These are phyloP conservation scores for Cyamopsis tetragonoloba DNA, from an alignment of 306 rosid species.

Conservation along the genomic window DNA sequence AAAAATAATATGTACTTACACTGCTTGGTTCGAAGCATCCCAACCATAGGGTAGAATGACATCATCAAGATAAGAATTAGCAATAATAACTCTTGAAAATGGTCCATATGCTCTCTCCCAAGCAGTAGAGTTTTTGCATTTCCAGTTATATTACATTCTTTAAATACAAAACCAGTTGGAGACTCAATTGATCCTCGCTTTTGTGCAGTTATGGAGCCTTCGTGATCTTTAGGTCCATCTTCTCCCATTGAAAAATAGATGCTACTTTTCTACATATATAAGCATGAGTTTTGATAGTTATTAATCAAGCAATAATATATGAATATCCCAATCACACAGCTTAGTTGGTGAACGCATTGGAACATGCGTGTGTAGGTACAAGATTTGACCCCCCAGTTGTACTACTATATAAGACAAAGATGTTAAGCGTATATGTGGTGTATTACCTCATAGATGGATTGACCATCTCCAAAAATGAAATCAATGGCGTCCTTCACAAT, in stretches of 20 bases:
- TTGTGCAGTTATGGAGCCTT: constrained; percentile 35
- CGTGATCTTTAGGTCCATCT: not conserved
- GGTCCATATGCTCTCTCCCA: constrained; percentile 37
- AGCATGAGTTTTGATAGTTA: too few relatives aligned
- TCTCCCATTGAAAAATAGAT: not conserved
- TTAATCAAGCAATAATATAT: not conserved
- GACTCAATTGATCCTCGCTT: not conserved
- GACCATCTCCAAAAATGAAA: constrained; percentile 40
- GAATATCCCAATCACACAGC: too few relatives aligned
- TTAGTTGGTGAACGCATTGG: too few relatives aligned
- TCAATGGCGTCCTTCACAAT: constrained; percentile 39
- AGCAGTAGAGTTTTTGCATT: not conserved
- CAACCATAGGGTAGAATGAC: constrained; percentile 32
- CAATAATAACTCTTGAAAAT: constrained; percentile 32
- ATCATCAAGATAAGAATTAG: not conserved
- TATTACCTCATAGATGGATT: constrained; percentile 36
- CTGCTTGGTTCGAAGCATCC: constrained; percentile 7
- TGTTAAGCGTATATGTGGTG: too few relatives aligned
- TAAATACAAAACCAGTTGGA: constrained; percentile 36
- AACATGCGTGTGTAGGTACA: too few relatives aligned
- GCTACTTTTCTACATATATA: not conserved
- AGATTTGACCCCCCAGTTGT: too few relatives aligned
- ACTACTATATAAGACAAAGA: too few relatives aligned
- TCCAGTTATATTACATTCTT: constrained; percentile 14
- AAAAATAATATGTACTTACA: not conserved